phyloP scores from a whole-genome alignment of 1,284 basidiomycete species.

The Moesziomyces sp. region DNA sequence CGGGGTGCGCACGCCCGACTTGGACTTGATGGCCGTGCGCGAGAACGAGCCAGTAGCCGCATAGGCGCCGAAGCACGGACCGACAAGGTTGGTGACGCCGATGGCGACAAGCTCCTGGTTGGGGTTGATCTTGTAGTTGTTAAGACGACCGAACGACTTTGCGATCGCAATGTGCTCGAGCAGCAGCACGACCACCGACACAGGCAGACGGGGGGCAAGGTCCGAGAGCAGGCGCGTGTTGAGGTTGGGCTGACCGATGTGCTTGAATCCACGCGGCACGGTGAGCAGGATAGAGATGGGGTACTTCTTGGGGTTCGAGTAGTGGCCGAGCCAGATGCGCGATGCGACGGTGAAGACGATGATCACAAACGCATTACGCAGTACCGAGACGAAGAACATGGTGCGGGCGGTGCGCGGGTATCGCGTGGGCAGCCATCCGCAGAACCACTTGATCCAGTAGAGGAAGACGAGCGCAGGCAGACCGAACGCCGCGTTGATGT shows the following conservation, averaged over 20 bases:
- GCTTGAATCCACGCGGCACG: slow-evolving; percentile 73
- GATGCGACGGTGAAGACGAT: slow-evolving; percentile 72
- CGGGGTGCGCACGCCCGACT: slow-evolving; percentile 95
- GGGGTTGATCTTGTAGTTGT: slow-evolving; percentile 96
- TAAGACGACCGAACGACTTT: slow-evolving; percentile 90
- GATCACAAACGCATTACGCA: slow-evolving; percentile 66
- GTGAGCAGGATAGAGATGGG: slow-evolving; percentile 85
- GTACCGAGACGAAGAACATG: slow-evolving; percentile 63
- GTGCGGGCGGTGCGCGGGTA: slow-evolving; percentile 82
- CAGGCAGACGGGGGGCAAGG: slow-evolving; percentile 82
- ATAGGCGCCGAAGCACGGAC: slow-evolving; percentile 83
- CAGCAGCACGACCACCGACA: slow-evolving; percentile 92
- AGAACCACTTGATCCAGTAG: slow-evolving; percentile 79
- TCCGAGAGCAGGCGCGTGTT: slow-evolving; percentile 76
- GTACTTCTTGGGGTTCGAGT: slow-evolving; percentile 73
- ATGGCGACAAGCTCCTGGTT: slow-evolving; percentile 98
- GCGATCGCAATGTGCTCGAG: slow-evolving; percentile 97
- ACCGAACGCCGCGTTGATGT: slow-evolving; percentile 89
- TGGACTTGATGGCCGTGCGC: slow-evolving; percentile 92
- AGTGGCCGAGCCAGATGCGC: slow-evolving; percentile 55
- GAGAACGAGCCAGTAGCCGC: slow-evolving; percentile 98
- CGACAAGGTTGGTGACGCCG: slow-evolving; percentile 82
- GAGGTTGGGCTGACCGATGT: slow-evolving; percentile 80
- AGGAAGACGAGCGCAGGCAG: slow-evolving; percentile 79
- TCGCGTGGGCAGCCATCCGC: slow-evolving; percentile 74